These are phyloP conservation scores for Phytophthora europaea DNA, from an alignment of 352 stramenopile genomes.

Conservation along the genomic window DNA sequence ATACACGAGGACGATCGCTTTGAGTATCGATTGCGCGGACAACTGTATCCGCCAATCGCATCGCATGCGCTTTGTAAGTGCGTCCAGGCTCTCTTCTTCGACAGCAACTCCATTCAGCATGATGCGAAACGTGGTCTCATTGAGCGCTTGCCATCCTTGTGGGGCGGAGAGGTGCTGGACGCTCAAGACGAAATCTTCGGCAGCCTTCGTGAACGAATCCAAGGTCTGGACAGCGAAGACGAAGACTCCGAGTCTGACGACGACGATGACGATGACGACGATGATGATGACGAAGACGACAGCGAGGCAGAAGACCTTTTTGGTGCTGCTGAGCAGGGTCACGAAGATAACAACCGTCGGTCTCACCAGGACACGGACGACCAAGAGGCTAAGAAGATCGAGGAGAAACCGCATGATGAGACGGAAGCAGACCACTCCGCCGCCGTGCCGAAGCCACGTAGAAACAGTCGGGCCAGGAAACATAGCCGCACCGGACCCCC, in stretches of 20 bases:
- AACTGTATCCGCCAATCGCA: conserved; percentile 78
- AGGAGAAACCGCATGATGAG: conserved; percentile 13
- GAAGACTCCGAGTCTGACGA: conserved; percentile 65
- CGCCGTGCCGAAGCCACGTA: conserved; percentile 25
- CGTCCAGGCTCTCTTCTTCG: conserved; percentile 82
- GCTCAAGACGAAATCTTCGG: conserved; percentile 74
- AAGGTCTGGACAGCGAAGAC: conserved; percentile 56
- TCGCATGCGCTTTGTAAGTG: conserved; percentile 74
- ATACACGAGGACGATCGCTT: conserved; percentile 72
- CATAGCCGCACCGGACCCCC: conserved; percentile 14
- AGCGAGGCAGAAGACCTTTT: conserved; percentile 49
- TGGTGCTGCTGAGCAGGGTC: conserved; percentile 19
- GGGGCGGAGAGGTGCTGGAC: conserved; percentile 70
- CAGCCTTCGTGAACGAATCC: conserved; percentile 42
- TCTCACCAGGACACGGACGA: conserved; percentile 8
- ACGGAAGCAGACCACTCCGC: conserved; percentile 3
- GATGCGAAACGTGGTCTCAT: conserved; percentile 81
- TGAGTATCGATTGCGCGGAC: conserved; percentile 74
- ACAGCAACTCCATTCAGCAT: conserved; percentile 85
- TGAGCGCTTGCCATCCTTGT: conserved; percentile 78
- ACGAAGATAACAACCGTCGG: background rate
- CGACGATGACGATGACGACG: conserved; percentile 49
- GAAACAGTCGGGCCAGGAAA: conserved; percentile 21
- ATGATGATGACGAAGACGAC: conserved; percentile 54
- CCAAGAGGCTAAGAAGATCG: conserved; percentile 10